Evolutionary conservation across 2,329 filamentous ascomycete species (phyloP), one percentile per base, ranked within the genome.

Genomic region (Pseudogymnoascus sp.): DNA sequence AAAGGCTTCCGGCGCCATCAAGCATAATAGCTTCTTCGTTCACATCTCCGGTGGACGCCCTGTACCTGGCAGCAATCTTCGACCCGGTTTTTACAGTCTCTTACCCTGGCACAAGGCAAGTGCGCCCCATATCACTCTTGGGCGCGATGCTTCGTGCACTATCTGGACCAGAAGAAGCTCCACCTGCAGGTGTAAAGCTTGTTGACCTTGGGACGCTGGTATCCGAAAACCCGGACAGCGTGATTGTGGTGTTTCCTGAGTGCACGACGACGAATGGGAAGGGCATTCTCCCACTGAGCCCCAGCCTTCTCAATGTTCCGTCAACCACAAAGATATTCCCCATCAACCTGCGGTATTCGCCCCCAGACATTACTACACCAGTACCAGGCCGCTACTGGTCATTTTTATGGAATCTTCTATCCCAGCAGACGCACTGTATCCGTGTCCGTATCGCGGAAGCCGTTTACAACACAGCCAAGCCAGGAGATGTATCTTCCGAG

Each of bases 51-150:
- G 85, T 99, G 73, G 95, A 99, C 75, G 88, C 92, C 14, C 79
- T 99, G 63, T 99, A 97, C 76, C 86, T 99, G 23, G 91, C 95
- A 65, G 93, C 92, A 66, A 91, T 97, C 72, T 99, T 97, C 79
- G 91, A 97, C 74, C 95, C 95, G 2, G 83, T 99, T 74, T 97
- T 99, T 77, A 96, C 92, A 9, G 80, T 90, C 53, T 91, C 89
- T 0, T 97, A 91, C 75, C 91, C 93, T 0, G 79, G 81, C 65
- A 88, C 86, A 2, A 83, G 85, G 56, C 84, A 87, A 64, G 89
- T 99, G 25, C 86, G 88, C 69, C 88, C 82, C 53, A 85, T 97
- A 56, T 88, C 89, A 3, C 85, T 97, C 4, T 80, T 92, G 46
- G 79, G 85, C 69, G 92, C 93, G 59, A 86, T 96, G 59, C 71